These are phyloP conservation scores for Solanum ossicruentum DNA, from an alignment of 257 asterid genomes.

Conservation along the genomic window DNA sequence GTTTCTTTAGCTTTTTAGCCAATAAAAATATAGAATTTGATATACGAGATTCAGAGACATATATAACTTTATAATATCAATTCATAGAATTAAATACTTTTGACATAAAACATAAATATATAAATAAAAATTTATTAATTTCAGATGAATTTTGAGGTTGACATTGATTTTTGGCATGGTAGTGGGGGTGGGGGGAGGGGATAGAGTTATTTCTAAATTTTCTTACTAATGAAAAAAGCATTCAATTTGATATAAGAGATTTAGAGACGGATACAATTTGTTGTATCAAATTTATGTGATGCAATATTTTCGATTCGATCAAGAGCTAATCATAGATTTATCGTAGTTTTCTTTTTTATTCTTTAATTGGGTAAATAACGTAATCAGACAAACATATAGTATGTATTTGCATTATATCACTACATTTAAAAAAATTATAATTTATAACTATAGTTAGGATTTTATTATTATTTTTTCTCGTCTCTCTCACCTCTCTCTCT, in stretches of 20 bases:
- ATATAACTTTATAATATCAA: not conserved
- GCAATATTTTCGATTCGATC: too few species aligned
- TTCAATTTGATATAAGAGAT: too few species aligned
- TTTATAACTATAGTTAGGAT: too few species aligned
- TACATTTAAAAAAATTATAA: too few species aligned
- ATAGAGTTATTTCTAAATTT: not conserved
- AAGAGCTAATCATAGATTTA: too few species aligned
- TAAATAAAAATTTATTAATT: not conserved
- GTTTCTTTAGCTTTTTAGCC: slow-evolving; percentile 6
- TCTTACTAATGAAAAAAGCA: too few species aligned
- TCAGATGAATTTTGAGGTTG: slow-evolving; percentile 33
- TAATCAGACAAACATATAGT: too few species aligned
- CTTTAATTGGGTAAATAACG: too few species aligned
- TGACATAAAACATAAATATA: not conserved
- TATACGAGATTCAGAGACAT: not conserved
- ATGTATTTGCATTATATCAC: too few species aligned
- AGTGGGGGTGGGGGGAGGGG: not conserved
- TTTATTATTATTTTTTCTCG: too few species aligned
- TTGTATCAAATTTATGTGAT: not conserved
- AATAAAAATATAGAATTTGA: slow-evolving; percentile 8
- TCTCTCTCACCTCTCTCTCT: too few species aligned
- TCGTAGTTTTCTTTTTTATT: too few species aligned
- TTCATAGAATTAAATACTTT: not conserved
- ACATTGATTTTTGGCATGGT: not conserved
- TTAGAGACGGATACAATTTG: not conserved